Evolutionary conservation across 2,329 filamentous ascomycete species (phyloP).

Genomic region (Colletotrichum gloeosporioides): DNA sequence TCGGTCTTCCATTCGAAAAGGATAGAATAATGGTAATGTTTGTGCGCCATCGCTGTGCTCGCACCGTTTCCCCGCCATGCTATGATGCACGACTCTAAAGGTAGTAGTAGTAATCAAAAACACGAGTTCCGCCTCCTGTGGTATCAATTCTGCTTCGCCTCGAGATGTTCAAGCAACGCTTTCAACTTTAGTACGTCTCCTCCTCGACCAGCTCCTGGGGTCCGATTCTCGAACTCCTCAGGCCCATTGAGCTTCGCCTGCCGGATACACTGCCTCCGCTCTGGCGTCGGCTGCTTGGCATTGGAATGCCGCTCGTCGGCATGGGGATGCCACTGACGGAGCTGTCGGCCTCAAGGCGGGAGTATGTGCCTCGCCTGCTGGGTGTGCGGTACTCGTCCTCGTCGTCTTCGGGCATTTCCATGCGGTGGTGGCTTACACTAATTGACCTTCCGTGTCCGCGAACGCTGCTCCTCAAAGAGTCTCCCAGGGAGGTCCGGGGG

Average conservation of each 20-base stretch:
- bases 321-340: slow-evolving; percentile 43
- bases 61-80: not conserved
- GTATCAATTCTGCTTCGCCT: slow-evolving; percentile 13
- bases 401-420: slow-evolving; percentile 53
- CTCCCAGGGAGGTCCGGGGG: slow-evolving; percentile 70
- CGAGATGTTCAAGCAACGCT: not conserved
- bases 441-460: slow-evolving; percentile 57
- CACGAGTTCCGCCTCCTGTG: slow-evolving; percentile 31
- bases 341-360: slow-evolving; percentile 50
- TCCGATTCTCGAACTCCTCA: slow-evolving; percentile 27
- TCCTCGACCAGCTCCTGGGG: slow-evolving; percentile 53
- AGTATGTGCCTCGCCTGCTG: slow-evolving; percentile 60
- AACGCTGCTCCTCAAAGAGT: slow-evolving; percentile 43
- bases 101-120: slow-evolving; percentile 31
- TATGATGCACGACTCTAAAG: not conserved
- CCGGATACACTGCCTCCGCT: slow-evolving; percentile 37
- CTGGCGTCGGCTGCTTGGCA: slow-evolving; percentile 48
- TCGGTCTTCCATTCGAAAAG: not conserved
- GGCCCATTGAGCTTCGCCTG: slow-evolving; percentile 41
- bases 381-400: slow-evolving; percentile 55
- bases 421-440: slow-evolving; percentile 56
- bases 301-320: slow-evolving; percentile 51
- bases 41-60: not conserved
- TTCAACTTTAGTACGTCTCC: slow-evolving; percentile 56
- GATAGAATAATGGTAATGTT: slow-evolving; percentile 6